Percentiles rank a stretch among this genome's conserved stretches.
Conservation (phyloP, 192 early-diverging fungal genomes). For the Umbelopsis isabellina region DNA sequence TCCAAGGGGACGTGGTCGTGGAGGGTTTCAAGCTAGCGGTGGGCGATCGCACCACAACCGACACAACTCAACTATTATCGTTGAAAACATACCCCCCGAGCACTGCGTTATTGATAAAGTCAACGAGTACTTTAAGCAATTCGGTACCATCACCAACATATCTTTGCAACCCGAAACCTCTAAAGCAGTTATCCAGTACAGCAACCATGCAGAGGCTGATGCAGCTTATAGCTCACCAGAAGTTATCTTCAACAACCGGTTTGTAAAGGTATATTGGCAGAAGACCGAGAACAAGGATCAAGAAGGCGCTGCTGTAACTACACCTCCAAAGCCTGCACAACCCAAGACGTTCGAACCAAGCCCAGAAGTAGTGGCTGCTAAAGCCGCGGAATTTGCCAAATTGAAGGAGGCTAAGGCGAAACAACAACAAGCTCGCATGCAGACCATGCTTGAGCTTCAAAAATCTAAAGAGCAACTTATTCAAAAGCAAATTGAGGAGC, state of each 20-base stretch:
- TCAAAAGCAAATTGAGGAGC: constrained; percentile 64
- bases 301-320: constrained; percentile 22
- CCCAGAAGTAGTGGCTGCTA: constrained; percentile 43
- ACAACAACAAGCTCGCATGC: constrained; percentile 54
- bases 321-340: constrained; percentile 14
- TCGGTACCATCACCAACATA: constrained; percentile 78
- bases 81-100: constrained; percentile 80
- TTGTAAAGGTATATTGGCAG: constrained; percentile 86
- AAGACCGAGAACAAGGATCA: constrained; percentile 46
- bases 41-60: constrained; percentile 20
- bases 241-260: constrained; percentile 83
- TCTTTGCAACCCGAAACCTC: constrained; percentile 56
- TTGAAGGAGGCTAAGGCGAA: constrained; percentile 52
- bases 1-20: constrained; percentile 43
- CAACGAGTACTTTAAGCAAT: constrained; percentile 77
- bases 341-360: constrained; percentile 42
- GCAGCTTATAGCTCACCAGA: constrained; percentile 76
- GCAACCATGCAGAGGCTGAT: constrained; percentile 61
- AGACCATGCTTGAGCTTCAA: constrained; percentile 55
- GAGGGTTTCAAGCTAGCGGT: constrained; percentile 31
- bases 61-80: constrained; percentile 58
- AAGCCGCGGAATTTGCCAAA: constrained; percentile 47
- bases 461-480: constrained; percentile 62
- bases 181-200: constrained; percentile 69
- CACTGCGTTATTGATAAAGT: constrained; percentile 68